Percentiles rank a stretch among this genome's conserved stretches.
Conservation (phyloP, 75 land plant genomes). For the Selaginella tamariscina region DNA sequence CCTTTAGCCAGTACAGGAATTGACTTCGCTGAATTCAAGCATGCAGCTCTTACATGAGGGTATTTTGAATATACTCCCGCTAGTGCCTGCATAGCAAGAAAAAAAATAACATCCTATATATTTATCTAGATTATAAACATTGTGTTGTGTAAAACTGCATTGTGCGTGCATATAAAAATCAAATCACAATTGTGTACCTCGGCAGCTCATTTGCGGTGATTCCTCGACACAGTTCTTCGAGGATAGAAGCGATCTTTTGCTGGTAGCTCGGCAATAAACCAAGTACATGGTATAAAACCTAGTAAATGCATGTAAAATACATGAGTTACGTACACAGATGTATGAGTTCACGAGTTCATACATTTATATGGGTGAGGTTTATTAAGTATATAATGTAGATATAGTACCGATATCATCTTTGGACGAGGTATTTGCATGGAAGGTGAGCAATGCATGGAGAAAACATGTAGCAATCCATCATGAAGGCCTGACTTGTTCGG, state of each 20-base stretch:
- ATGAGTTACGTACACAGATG: too few species aligned
- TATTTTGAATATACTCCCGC: constrained; percentile 79
- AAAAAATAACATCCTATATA: too few species aligned
- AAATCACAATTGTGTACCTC: constrained; percentile 26
- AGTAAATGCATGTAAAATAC: too few species aligned
- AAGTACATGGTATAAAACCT: constrained; percentile 92
- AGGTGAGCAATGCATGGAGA: constrained; percentile 81
- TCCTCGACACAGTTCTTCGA: constrained; percentile 89
- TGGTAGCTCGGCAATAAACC: constrained; percentile 76
- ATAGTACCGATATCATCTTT: constrained; percentile 68
- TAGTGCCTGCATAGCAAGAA: constrained; percentile 48
- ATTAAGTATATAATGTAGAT: not conserved
- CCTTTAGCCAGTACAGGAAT: constrained; percentile 61
- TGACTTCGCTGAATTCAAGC: constrained; percentile 73
- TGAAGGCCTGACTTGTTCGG: constrained; percentile 87
- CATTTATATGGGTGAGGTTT: too few species aligned
- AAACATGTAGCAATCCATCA: constrained; percentile 64
- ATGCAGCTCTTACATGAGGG: constrained; percentile 76
- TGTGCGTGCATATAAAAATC: not conserved
- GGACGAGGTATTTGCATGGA: constrained; percentile 72
- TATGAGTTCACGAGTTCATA: too few species aligned
- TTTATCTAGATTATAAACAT: too few species aligned
- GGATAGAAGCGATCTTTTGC: constrained; percentile 45
- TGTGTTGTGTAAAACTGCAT: too few species aligned
- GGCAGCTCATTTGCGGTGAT: constrained; percentile 55